Evolutionary conservation across 148 eudicot species (phyloP), one percentile per base, ranked within the genome.

Genomic region (Suaeda aralocaspica): DNA sequence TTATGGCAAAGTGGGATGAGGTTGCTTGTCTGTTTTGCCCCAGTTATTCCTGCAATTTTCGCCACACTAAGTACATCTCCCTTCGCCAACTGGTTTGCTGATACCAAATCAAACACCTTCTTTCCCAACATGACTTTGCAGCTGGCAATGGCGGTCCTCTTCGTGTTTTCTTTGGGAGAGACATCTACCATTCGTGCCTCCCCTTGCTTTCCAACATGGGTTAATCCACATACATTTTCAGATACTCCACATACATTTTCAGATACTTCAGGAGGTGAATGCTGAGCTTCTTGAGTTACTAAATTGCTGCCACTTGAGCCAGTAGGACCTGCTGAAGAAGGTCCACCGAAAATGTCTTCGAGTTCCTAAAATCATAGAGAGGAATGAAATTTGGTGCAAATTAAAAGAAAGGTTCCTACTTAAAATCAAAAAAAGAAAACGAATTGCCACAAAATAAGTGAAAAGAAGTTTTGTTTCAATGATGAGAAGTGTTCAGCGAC

Each of bases 121-220:
- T 76, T 84, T 51, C 96, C 93, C 42, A 91, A 69, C 28, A 91
- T 62, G 46, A 95, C 96, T 85, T 86, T 95, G 84, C 96, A 84
- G 45, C 89, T 89, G 1, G 99, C 99, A 42, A 84, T 59, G 21
- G 99, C 99, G 2, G 86, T 85, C 78, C 97, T 82, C 76, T 89
- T 85, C 66, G 87, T 86, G 65, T 74, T 71, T 45, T 82, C 83
- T 80, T 95, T 95, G 46, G 81, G 79, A 61, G 99, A 87, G 52
- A 95, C 85, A 72, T 95, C 97, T 55, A 91, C 99, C 99, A 95
- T 95, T 67, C 83, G 90, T 19, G 96, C 97, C 81, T 95, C 88
- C 60, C 97, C 99, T 51, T 76, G 85, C 59, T 63, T 30, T 39
- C 84, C 86, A 70, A 88, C 69, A 67, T 95, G 99, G 24, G 93